Conservation (phyloP, 176 grass and related monocot genomes). For the Juncus effusus region DNA sequence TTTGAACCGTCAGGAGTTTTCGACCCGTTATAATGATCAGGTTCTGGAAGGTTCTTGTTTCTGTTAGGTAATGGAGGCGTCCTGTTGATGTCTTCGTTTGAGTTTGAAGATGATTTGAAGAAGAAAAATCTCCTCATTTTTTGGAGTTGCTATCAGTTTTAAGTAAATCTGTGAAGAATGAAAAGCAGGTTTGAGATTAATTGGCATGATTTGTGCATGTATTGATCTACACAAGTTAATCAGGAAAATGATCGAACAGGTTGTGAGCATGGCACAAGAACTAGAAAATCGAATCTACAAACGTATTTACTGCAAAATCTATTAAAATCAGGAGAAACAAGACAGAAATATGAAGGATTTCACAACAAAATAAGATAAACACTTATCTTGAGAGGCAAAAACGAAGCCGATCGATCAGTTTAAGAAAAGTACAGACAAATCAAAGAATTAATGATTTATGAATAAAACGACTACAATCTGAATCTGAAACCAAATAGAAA, state of each 20-base stretch:
- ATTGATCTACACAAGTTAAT: neutral
- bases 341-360: too few relatives aligned
- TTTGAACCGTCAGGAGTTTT: conserved; percentile 23
- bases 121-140: conserved; percentile 50
- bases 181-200: neutral
- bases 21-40: conserved; percentile 17
- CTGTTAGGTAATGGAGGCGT: conserved; percentile 18
- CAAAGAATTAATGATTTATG: too few relatives aligned
- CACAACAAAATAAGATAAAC: too few relatives aligned
- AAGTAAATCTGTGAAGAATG: conserved; percentile 7
- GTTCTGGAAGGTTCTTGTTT: conserved; percentile 9
- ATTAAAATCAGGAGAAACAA: too few relatives aligned
- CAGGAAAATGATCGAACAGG: conserved; percentile 4
- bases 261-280: neutral
- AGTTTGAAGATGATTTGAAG: conserved; percentile 31
- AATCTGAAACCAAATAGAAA: neutral
- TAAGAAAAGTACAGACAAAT: too few relatives aligned
- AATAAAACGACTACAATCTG: neutral
- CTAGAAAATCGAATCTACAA: too few relatives aligned
- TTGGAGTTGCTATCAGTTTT: neutral
- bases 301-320: too few relatives aligned
- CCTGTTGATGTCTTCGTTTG: conserved; percentile 15
- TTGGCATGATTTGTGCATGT: neutral
- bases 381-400: too few relatives aligned
- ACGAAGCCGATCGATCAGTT: too few relatives aligned